Evolutionary conservation across 148 eudicot species (phyloP), one percentile per base, ranked within the genome.

Genomic region (Cornus suecica): DNA sequence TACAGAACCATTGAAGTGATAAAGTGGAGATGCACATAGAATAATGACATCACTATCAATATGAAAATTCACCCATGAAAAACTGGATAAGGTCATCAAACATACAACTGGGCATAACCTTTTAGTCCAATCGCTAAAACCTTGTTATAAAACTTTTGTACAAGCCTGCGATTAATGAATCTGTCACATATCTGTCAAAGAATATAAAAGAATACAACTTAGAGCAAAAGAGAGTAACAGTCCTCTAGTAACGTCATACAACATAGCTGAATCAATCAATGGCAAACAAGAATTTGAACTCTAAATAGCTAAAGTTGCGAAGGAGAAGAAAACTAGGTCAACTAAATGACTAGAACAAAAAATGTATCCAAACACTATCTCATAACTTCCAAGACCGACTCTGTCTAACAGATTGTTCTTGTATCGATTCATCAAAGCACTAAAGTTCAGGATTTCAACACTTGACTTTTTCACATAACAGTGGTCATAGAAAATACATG

Each of bases 91-190:
- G 78, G 77, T 37, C 74, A 69, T 54, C 76, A 75, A 72, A 84
- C 98, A 79, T 96, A 96, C 99, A 86, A 69, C 71, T 90, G 76
- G 34, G 99, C 98, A 77, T 90, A 91, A 80, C 84, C 92, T 86
- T 84, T 85, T 75, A 96, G 86, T 68, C 97, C 98, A 78, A 81
- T 71, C 29, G 91, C 75, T 75, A 96, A 81, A 77, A 88, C 97
- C 88, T 87, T 82, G 82, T 88, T 87, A 86, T 96, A 96, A 9
- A 91, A 61, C 80, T 78, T 88, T 77, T 96, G 98, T 70, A 82
- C 76, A 66, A 86, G 81, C 81, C 84, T 90, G 65, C 99, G 94
- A 71, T 84, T 83, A 60, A 96, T 88, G 79, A 85, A 96, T 79
- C 98, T 89, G 83, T 90, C 97, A 79, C 97, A 87, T 80, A 96